Conservation (phyloP, 768 basidiomycete species). For the Strobilomyces confusus region DNA sequence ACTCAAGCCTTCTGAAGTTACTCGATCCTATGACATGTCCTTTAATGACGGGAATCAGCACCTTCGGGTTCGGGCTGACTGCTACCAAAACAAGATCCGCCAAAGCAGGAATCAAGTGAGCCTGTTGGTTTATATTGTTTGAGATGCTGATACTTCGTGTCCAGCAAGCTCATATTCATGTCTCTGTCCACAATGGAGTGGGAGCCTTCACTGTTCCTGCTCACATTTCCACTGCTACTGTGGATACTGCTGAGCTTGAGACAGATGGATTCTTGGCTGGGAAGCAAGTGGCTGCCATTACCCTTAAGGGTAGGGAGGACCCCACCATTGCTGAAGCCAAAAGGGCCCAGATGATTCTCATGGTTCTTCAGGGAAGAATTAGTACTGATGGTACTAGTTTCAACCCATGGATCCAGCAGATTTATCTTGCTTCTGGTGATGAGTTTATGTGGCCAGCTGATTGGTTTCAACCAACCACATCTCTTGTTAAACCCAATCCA, state of each 20-base stretch:
- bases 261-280: slow-evolving; percentile 27
- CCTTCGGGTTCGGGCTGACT: slow-evolving; percentile 18
- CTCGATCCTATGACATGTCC: slow-evolving; percentile 18
- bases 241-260: slow-evolving; percentile 21
- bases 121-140: not conserved
- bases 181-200: slow-evolving; percentile 20
- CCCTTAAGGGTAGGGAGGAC: slow-evolving; percentile 49
- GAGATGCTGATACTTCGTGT: not conserved
- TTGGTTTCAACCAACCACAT: slow-evolving; percentile 18
- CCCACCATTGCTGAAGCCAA: slow-evolving; percentile 57
- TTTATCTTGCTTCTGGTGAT: slow-evolving; percentile 29
- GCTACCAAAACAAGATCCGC: slow-evolving; percentile 31
- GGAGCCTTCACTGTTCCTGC: slow-evolving; percentile 24
- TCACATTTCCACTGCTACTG: slow-evolving; percentile 4
- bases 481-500: slow-evolving; percentile 15
- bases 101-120: slow-evolving; percentile 38
- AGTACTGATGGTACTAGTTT: slow-evolving; percentile 24
- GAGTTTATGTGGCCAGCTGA: slow-evolving; percentile 38
- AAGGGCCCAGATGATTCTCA: slow-evolving; percentile 29
- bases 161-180: slow-evolving; percentile 20
- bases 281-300: slow-evolving; percentile 35
- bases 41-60: slow-evolving; percentile 10
- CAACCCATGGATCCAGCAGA: slow-evolving; percentile 36
- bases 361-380: slow-evolving; percentile 33
- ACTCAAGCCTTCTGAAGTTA: slow-evolving; percentile 24